These are phyloP conservation scores for Passiflora organensis DNA, from an alignment of 345 rosid species.

Conservation along the genomic window DNA sequence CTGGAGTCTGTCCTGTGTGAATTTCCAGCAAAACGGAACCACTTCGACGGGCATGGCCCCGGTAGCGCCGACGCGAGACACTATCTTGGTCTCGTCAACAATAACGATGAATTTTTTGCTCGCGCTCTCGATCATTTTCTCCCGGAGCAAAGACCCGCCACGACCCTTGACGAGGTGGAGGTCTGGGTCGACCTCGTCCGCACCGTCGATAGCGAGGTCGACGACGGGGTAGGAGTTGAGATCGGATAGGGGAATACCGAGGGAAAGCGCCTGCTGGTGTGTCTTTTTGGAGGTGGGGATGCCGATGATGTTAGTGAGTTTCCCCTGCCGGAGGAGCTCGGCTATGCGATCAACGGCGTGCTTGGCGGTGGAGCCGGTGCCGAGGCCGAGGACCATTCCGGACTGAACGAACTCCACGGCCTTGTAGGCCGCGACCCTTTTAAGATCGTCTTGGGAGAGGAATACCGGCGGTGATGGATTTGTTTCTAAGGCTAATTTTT, in stretches of 20 bases:
- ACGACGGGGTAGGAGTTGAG: conserved; percentile 62
- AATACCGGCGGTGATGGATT: conserved; percentile 18
- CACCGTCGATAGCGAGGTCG: conserved; percentile 87
- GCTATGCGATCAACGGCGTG: conserved; percentile 91
- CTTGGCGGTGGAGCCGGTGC: conserved; percentile 90
- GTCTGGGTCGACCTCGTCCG: conserved; percentile 80
- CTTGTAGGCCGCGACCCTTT: conserved; percentile 68
- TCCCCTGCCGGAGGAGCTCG: conserved; percentile 63
- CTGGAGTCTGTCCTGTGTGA: conserved; percentile 48
- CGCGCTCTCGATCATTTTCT: conserved; percentile 90
- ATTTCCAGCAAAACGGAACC: conserved; percentile 76
- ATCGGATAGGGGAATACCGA: conserved; percentile 73
- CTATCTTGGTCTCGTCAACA: conserved; percentile 65
- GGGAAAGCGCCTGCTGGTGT: conserved; percentile 63
- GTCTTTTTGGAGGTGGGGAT: conserved; percentile 78
- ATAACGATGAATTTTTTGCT: conserved; percentile 68
- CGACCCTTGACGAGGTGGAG: conserved; percentile 85
- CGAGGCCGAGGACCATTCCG: conserved; percentile 95
- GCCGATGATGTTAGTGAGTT: conserved; percentile 61
- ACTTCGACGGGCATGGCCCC: conserved; percentile 83
- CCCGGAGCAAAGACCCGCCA: conserved; percentile 82
- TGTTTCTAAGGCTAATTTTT: no score
- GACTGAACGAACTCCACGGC: conserved; percentile 84
- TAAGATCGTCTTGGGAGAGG: conserved; percentile 65
- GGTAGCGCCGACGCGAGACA: conserved; percentile 60